Percentiles rank a stretch among this genome's conserved stretches.
Conservation (phyloP, 805 yeast species). For the Wickerhamiella spandovensis region DNA sequence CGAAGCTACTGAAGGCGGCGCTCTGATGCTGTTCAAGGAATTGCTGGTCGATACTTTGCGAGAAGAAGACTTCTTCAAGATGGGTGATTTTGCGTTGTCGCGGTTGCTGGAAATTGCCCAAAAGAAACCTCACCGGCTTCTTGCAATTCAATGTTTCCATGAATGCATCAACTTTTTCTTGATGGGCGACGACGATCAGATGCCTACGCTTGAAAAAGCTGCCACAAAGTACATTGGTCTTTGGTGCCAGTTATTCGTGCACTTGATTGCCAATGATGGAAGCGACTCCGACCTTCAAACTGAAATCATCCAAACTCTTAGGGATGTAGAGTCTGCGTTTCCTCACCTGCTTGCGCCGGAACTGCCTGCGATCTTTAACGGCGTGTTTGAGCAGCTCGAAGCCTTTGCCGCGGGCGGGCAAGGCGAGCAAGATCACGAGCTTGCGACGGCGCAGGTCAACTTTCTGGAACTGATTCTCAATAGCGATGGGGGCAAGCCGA, state of each 20-base stretch:
- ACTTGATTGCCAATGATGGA: constrained; percentile 1
- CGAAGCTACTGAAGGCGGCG: constrained; percentile 35
- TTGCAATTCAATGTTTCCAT: constrained; percentile 24
- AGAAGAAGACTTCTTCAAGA: constrained; percentile 75
- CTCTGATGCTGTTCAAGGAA: constrained; percentile 35
- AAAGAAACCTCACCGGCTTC: constrained; percentile 8
- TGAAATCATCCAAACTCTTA: constrained; percentile 15
- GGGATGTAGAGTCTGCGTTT: constrained; percentile 17
- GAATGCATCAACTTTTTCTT: constrained; percentile 22
- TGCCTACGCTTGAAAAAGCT: constrained; percentile 10
- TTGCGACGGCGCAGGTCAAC: constrained; percentile 11
- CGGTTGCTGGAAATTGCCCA: constrained; percentile 15
- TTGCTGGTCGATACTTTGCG: constrained; percentile 75
- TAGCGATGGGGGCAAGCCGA: constrained; percentile 1
- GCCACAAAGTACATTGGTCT: constrained; percentile 10
- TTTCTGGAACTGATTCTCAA: constrained; percentile 12
- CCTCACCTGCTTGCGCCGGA: constrained; percentile 11
- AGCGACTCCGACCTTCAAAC: constrained; percentile 5
- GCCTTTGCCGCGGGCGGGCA: neutral
- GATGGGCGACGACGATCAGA: constrained; percentile 21
- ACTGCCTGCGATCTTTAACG: constrained; percentile 10
- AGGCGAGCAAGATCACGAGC: constrained; percentile 5
- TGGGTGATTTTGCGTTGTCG: constrained; percentile 28
- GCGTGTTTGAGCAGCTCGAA: constrained; percentile 4
- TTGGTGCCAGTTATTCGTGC: constrained; percentile 10